Percentiles rank a stretch among this genome's conserved stretches.
Evolutionary conservation across 768 basidiomycete genomes (phyloP).

Genomic region (Sporobolomyces roseus): DNA sequence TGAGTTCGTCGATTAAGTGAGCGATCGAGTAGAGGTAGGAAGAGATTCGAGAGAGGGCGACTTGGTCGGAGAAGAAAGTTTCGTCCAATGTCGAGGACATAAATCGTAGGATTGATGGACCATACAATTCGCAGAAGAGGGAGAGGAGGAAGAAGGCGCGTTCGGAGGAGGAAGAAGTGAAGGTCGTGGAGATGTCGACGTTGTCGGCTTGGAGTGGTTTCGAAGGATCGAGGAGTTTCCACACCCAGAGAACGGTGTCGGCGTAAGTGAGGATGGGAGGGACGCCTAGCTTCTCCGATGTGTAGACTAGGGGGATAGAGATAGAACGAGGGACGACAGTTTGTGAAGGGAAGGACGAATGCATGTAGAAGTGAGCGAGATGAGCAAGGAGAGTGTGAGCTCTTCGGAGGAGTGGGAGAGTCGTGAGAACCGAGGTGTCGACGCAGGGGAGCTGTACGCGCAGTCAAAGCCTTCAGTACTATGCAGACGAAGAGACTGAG

Average conservation of each 20-base stretch:
- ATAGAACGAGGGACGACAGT: constrained; percentile 63
- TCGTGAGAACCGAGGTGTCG: constrained; percentile 23
- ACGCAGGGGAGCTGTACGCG: constrained; percentile 32
- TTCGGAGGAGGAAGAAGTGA: constrained; percentile 76
- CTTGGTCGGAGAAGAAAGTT: constrained; percentile 69
- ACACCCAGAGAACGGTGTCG: constrained; percentile 85
- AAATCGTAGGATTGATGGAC: constrained; percentile 74
- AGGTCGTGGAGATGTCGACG: constrained; percentile 55
- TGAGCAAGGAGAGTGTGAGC: constrained; percentile 86
- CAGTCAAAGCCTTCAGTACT: neutral
- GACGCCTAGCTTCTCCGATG: constrained; percentile 66
- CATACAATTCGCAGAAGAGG: constrained; percentile 77
- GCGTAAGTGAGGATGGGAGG: constrained; percentile 88
- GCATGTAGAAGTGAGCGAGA: constrained; percentile 84
- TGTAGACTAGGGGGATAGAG: constrained; percentile 68
- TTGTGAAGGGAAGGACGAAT: constrained; percentile 48
- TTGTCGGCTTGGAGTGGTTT: constrained; percentile 51
- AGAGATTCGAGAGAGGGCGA: constrained; percentile 64
- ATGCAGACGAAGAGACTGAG: neutral
- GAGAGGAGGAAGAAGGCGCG: constrained; percentile 82
- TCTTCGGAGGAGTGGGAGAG: constrained; percentile 64
- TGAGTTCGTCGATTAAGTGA: constrained; percentile 63
- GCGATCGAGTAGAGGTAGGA: constrained; percentile 64
- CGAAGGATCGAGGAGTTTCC: constrained; percentile 40
- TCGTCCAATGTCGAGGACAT: constrained; percentile 86